Conservation (phyloP, 2,329 filamentous ascomycete species). For the Pleoardoris graminearum region DNA sequence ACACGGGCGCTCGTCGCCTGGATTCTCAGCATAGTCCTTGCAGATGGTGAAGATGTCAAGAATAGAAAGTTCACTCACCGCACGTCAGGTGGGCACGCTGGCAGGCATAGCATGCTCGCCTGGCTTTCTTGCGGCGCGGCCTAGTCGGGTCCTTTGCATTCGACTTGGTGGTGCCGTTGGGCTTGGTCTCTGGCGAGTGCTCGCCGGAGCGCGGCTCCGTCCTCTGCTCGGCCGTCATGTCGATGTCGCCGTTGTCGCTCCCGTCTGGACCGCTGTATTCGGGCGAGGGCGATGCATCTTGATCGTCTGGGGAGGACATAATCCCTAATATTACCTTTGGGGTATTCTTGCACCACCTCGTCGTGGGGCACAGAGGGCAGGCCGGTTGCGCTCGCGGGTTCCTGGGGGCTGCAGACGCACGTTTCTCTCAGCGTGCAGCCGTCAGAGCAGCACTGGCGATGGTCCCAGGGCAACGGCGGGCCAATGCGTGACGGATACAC, state of each 20-base stretch:
- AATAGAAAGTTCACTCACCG: constrained; percentile 67
- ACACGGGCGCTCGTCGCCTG: constrained; percentile 90
- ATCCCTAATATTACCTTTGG: constrained; percentile 44
- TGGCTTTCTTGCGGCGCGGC: constrained; percentile 91
- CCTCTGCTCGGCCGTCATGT: constrained; percentile 51
- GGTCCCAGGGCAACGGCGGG: constrained; percentile 40
- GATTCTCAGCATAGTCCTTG: constrained; percentile 10
- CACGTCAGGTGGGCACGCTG: constrained; percentile 97
- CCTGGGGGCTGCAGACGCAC: constrained; percentile 33
- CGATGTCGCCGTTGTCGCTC: constrained; percentile 40
- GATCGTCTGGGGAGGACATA: constrained; percentile 53
- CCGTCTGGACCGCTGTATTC: constrained; percentile 49
- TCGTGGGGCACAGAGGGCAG: constrained; percentile 8
- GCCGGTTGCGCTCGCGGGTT: background rate
- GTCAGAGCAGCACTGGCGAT: constrained; percentile 42
- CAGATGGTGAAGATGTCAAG: background rate
- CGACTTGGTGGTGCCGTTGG: constrained; percentile 18
- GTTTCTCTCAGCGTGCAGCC: constrained; percentile 46
- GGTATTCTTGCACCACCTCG: constrained; percentile 25
- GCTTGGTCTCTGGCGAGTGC: constrained; percentile 36
- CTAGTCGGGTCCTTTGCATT: constrained; percentile 86
- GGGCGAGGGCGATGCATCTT: constrained; percentile 53
- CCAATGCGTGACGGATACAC: constrained; percentile 41
- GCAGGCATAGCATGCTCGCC: constrained; percentile 93
- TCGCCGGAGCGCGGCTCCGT: constrained; percentile 45